These are phyloP conservation scores for Penicillium daleae DNA, from an alignment of 495 filamentous ascomycete species.

Conservation along the genomic window DNA sequence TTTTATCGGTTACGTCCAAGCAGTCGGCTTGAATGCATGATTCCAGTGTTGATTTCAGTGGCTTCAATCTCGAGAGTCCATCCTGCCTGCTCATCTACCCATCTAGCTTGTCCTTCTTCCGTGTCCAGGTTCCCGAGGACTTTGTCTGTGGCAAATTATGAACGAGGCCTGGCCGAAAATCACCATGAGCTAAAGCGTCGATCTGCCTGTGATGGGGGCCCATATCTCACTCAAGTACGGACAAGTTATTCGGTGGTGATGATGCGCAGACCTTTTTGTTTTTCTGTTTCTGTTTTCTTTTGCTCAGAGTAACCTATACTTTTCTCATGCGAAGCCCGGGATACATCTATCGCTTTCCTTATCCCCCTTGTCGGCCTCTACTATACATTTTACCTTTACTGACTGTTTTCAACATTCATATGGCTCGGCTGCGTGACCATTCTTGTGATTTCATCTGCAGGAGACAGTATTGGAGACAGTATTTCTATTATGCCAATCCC, in stretches of 20 bases:
- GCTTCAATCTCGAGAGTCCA: conserved; percentile 20
- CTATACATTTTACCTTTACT: conserved; percentile 18
- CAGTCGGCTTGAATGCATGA: conserved; percentile 6
- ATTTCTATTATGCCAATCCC: conserved; percentile 10
- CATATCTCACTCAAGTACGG: conserved; percentile 28
- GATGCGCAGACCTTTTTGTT: conserved; percentile 27
- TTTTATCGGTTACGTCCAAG: conserved; percentile 6
- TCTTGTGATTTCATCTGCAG: conserved; percentile 9
- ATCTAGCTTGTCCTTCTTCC: conserved; percentile 18
- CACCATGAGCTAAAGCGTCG: conserved; percentile 6
- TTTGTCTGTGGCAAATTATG: conserved; percentile 13
- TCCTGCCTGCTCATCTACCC: conserved; percentile 26
- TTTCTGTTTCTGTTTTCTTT: neutral
- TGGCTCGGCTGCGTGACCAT: conserved; percentile 11
- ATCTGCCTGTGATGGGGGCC: conserved; percentile 30
- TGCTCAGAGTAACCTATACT: conserved; percentile 13
- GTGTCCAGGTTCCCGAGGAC: conserved; percentile 9
- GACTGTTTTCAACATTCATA: conserved; percentile 4
- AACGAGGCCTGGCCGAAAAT: conserved; percentile 12
- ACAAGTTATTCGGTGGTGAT: conserved; percentile 25
- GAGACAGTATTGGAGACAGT: conserved; percentile 9
- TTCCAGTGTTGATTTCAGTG: conserved; percentile 13
- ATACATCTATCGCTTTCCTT: conserved; percentile 11
- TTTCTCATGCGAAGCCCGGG: conserved; percentile 13
- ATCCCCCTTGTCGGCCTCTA: conserved; percentile 15